Evolutionary conservation across 1,139 yeast species (phyloP), one percentile per base, ranked within the genome.

Genomic region (Debaryomycetaceae sp.): DNA sequence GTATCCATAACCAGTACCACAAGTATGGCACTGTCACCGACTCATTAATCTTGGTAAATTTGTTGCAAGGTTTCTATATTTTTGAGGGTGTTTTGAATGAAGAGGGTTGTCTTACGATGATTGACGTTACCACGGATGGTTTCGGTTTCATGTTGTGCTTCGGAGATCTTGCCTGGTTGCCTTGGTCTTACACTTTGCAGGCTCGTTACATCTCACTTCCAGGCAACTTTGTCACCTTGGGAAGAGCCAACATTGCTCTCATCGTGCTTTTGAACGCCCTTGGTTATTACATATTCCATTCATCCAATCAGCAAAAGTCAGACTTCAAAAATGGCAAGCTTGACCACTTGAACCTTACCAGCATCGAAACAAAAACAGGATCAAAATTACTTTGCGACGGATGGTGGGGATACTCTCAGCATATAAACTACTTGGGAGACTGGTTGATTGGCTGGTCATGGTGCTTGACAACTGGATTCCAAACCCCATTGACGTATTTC

Each of bases 321-420:
- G 77, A 79, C 30, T 92, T 92, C 69, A 83, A 87, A 62, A 79
- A 78, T 48, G 96, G 95, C 8, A 78, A 83, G 54, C 72, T 89
- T 41, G 67, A 77, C 36, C 76, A 80, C 46, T 62, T 75, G 41
- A 74, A 83, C 41, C 66, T 86, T 57, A 76, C 79, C 52, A 83
- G 80, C 45, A 84, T 92, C 45, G 67, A 77, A 46, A 85, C 97
- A 1, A 69, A 74, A 26, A 79, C 87, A 11, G 96, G 96, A 1
- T 84, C 96, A 30, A 85, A 79, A 55, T 74, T 92, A 48, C 69
- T 92, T 39, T 77, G 81, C 42, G 94, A 88, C 53, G 97, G 98
- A 2, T 92, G 98, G 98, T 92, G 98, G 98, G 87, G 86, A 3
- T 63, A 73, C 31, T 82, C 96, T 5, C 95, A 95, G 51, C 98